Base-by-base conservation (phyloP, 768 basidiomycete genomes). In the Neoboletus subvelutipes region DNA sequence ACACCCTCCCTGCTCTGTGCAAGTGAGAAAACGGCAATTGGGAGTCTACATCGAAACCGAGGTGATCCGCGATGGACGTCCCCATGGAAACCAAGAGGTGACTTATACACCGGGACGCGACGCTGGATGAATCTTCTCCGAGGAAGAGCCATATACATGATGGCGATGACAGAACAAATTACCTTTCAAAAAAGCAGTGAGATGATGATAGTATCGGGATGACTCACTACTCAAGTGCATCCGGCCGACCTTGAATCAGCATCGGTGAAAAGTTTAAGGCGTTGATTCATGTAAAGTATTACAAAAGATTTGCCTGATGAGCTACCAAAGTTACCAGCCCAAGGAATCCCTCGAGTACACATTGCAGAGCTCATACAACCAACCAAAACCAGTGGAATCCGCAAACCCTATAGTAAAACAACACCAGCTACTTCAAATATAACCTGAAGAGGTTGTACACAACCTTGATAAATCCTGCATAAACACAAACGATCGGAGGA, bases 371-470 rank as follows among this genome's bases (percentile, higher is more conserved):
- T 7, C 58, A 56, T 48, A 10, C 57, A 45, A 56, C 46, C 46
- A 55, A 52, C 45, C 56, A 46, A 65, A 58, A 41, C 59, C 60
- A 55, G 56, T 56, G 63, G 55, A 62, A 52, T 33, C 46, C 37
- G 26, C 9, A 20, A 55, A 54, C 24, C 37, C 49, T 50, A 1
- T 48, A 57, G 29, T 48, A 40, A 48, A 56, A 58, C 54, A 61
- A 50, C 53, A 45, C 36, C 43, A 48, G 39, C 45, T 20, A 36
- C 52, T 64, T 50, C 52, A 58, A 58, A 33, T 45, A 62, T 50
- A 12, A 56, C 41, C 52, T 57, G 57, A 34, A 59, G 55, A 34
- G 37, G 26, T 53, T 26, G 40, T 41, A 1, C 20, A 48, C 29
- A 37, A 52, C 52, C 54, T 22, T 28, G 29, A 56, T 61, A 57